A percentile compares a stretch with the other conserved stretches of the same genome.
Evolutionary conservation across 2,329 filamentous ascomycete species (phyloP).

Genomic region (Colletotrichum sublineola): DNA sequence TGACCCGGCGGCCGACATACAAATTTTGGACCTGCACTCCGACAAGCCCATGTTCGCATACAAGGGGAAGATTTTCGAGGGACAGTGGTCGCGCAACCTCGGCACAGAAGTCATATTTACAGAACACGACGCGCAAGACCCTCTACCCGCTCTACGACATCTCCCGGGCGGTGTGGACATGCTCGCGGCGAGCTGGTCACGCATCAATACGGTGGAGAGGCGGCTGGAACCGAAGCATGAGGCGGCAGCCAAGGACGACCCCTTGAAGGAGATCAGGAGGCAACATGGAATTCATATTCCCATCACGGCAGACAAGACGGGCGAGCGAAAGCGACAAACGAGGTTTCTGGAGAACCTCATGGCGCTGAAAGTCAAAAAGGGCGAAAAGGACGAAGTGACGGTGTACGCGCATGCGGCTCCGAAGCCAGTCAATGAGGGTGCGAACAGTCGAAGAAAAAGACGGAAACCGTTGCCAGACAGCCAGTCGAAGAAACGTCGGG

Average conservation of each 20-base stretch:
- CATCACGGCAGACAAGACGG: constrained; percentile 60
- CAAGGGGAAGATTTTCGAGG: constrained; percentile 81
- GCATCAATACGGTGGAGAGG: constrained; percentile 77
- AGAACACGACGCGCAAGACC: constrained; percentile 56
- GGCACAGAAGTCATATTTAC: constrained; percentile 87
- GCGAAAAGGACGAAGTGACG: constrained; percentile 75
- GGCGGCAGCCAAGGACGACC: constrained; percentile 49
- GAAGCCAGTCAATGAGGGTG: constrained; percentile 45
- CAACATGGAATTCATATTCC: constrained; percentile 61
- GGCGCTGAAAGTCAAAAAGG: constrained; percentile 72
- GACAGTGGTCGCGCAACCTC: constrained; percentile 84
- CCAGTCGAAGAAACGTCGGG: constrained; percentile 28
- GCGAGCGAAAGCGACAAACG: constrained; percentile 62
- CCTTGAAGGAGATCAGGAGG: constrained; percentile 55
- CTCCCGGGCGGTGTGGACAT: constrained; percentile 75
- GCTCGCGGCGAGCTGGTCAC: constrained; percentile 76
- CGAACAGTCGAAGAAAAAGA: constrained; percentile 44
- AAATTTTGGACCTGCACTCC: constrained; percentile 87
- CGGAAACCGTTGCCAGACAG: constrained; percentile 35
- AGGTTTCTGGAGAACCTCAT: constrained; percentile 76
- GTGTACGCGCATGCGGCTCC: constrained; percentile 64
- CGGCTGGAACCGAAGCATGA: constrained; percentile 64
- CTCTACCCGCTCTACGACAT: constrained; percentile 62
- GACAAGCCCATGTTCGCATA: constrained; percentile 83
- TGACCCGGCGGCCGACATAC: constrained; percentile 64